phyloP scores from a whole-genome alignment of 768 basidiomycete species.

The Serendipita sp. region DNA sequence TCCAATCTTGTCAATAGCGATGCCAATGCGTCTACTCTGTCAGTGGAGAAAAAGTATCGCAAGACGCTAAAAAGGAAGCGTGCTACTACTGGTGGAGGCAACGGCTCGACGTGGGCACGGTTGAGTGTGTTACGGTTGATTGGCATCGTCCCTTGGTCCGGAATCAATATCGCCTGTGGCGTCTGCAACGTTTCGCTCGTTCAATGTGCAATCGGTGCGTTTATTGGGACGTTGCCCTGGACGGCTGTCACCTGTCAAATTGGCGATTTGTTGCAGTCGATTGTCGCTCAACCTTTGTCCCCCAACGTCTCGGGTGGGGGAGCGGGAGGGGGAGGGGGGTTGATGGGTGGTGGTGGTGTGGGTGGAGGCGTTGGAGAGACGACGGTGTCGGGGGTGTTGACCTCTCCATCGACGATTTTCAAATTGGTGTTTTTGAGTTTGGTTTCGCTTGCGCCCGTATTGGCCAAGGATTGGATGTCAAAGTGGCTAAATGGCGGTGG shows the following conservation, averaged over 20 bases:
- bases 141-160: conserved; percentile 92
- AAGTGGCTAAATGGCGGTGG: conserved; percentile 29
- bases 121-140: conserved; percentile 76
- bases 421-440: conserved; percentile 74
- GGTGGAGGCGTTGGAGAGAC: not conserved
- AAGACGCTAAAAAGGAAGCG: not conserved
- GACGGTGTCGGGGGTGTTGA: conserved; percentile 55
- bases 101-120: conserved; percentile 51
- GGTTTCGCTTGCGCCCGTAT: conserved; percentile 73
- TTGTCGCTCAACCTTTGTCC: conserved; percentile 44
- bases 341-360: not conserved
- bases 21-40: conserved; percentile 11
- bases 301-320: conserved; percentile 17
- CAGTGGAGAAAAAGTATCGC: not conserved
- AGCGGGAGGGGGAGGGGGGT: too few species aligned
- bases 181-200: conserved; percentile 64
- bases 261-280: conserved; percentile 73
- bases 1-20: conserved; percentile 7
- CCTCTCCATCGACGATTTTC: conserved; percentile 65
- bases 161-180: conserved; percentile 91
- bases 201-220: conserved; percentile 65
- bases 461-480: conserved; percentile 53
- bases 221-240: conserved; percentile 77
- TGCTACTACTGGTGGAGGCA: not conserved
- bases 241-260: conserved; percentile 88